Base-by-base conservation (phyloP, 1,139 yeast species). In the Suhomyces atakaporum region DNA sequence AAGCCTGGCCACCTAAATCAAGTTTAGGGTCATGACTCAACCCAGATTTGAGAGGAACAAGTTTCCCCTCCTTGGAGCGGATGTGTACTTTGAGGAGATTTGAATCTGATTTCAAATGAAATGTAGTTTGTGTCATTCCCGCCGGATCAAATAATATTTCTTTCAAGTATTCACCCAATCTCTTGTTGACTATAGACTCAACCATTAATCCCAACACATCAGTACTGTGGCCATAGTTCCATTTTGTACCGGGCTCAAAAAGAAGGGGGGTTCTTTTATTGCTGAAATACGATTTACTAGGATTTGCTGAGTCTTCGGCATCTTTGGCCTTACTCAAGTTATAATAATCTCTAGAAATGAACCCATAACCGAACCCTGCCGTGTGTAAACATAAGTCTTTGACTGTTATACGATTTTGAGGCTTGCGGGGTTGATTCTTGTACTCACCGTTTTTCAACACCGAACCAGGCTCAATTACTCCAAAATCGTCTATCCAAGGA, bases 181-280 rank as follows among this genome's bases (percentile, higher is more conserved):
- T 54, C 45, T 55, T 39, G 3, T 79, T 80, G 3, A 73, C 50
- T 11, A 74, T 60, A 23, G 60, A 58, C 44, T 74, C 65, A 18
- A 78, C 56, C 1, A 75, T 60, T 22, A 64, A 54, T 2, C 83
- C 81, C 4, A 74, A 69, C 79, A 81, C 74, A 47, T 78, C 84
- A 24, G 66, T 58, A 35, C 69, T 64, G 34, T 66, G 66, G 12
- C 84, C 83, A 50, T 78, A 78, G 35, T 54, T 51, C 73, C 77
- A 78, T 7, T 55, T 47, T 0, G 74, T 54, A 2, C 83, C 83
- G 1, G 84, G 84, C 47, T 78, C 81, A 39, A 62, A 65, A 3
- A 66, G 40, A 33, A 78, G 60, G 0, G 82, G 82, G 35, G 55
- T 55, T 40, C 60, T 54, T 3, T 54, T 50, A 27, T 58, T 54